Evolutionary conservation across 106 monocot genomes (phyloP), one percentile per base, ranked within the genome.

Genomic region (Dioscorea dumetorum): DNA sequence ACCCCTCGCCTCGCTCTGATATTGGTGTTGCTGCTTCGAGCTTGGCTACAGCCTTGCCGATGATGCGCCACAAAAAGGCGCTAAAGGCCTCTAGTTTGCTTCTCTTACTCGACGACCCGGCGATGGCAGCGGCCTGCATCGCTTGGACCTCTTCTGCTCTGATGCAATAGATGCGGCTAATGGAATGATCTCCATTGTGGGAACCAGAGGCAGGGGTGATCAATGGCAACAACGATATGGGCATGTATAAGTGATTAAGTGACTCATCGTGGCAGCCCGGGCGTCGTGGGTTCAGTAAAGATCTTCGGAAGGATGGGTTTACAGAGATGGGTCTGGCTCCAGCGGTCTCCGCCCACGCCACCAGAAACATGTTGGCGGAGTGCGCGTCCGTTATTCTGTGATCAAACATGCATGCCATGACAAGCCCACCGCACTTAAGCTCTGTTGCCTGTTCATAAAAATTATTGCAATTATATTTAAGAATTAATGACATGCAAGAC

Each of bases 151-250:
- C 70, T 22, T 70, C 67, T 19, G 83, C 71, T 8, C 72, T 3
- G 34, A 94, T 48, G 74, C 73, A 76, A 80, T 87, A 94, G 64
- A 94, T 84, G 67, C 90, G 94, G 77, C 74, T 90, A 62, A 84
- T 48, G 69, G 64, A 18, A 5, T 24, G 20, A 5, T 59, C 48
- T 5, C 50, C 53, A 0, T 12, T 10, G 0, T 2, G 12, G 15
- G 56, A 50, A n/a, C 12, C 20, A 12, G 65, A 19, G 10, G 48
- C 10, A 8, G 34, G 19, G 13, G 34, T n/a, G 1, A 61, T 61
- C 4, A 61, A 34, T 16, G 71, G 67, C n/a, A 79, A 64, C 2
- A 68, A 19, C 4, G 86, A 74, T 3, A 76, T 1, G 14, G 86
- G 78, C 32, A 79, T 59, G 76, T 62, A 86, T 62, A 79, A 67